These are phyloP conservation scores for Microbotryum saponariae DNA, from an alignment of 1,284 basidiomycete genomes.

Conservation along the genomic window DNA sequence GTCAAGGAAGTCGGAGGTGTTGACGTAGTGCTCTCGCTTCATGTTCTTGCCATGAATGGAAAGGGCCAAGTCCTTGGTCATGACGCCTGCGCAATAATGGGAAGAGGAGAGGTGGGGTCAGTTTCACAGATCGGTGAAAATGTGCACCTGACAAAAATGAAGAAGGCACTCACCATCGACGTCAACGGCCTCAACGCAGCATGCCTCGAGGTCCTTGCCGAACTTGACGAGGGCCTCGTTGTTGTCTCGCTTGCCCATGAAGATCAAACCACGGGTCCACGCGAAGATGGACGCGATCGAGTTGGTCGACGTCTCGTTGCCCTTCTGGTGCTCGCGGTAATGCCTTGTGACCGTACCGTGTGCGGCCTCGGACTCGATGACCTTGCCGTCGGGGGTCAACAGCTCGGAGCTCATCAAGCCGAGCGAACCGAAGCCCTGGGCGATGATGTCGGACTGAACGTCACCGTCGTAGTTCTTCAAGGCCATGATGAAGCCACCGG, in stretches of 20 bases:
- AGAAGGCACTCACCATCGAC: conserved; percentile 9
- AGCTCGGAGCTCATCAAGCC: conserved; percentile 99
- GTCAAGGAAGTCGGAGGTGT: conserved; percentile 85
- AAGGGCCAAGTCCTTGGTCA: conserved; percentile 65
- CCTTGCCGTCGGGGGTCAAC: conserved; percentile 86
- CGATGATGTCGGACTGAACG: conserved; percentile 51
- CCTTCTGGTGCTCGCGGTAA: conserved; percentile 92
- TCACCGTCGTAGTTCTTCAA: conserved; percentile 85
- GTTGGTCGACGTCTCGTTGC: conserved; percentile 90
- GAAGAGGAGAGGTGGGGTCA: no score
- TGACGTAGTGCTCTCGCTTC: conserved; percentile 86
- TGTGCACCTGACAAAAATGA: background rate
- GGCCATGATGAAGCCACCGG: conserved; percentile 96
- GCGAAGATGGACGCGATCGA: conserved; percentile 98
- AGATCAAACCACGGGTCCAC: conserved; percentile 90
- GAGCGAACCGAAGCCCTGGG: conserved; percentile 78
- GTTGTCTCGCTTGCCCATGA: conserved; percentile 85
- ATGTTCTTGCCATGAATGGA: conserved; percentile 78
- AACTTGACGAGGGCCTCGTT: conserved; percentile 71
- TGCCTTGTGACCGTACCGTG: conserved; percentile 51
- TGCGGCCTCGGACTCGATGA: conserved; percentile 87
- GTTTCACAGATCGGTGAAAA: no score
- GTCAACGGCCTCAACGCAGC: conserved; percentile 88
- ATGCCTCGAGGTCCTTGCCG: conserved; percentile 70
- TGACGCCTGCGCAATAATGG: background rate